Base-by-base conservation (phyloP, 441 rosid species). In the Bruguiera hainesii region DNA sequence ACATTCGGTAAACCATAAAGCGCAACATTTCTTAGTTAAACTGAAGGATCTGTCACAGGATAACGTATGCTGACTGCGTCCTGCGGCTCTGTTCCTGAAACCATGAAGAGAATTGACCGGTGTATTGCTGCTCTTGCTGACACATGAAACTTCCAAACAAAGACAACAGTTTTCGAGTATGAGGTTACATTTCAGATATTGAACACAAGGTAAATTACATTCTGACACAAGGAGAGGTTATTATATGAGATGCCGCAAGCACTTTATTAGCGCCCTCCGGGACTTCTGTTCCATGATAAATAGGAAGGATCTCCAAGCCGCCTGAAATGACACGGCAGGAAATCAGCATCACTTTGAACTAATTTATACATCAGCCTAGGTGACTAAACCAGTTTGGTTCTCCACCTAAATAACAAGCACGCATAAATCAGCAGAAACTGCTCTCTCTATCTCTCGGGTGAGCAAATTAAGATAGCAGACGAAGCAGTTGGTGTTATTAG, bases 241-340 rank as follows among this genome's bases (percentile, higher is more conserved):
- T 21, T 1, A 6, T 8, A 53, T 53, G 5, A 42, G 18, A 42
- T 13, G 13, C 48, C 18, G 3, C 48, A 3, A 42, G 48, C 48
- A 11, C 18, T 13, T 11, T 2, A 42, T 42, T 42, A 13, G 48
- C 48, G 82, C 60, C 96, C 93, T 37, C 89, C 90, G 0, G 96
- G 91, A 67, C 73, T 81, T 77, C 92, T 87, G 80, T 90, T 90
- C 98, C 98, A 93, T 21, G 97, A 90, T 74, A 93, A 74, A 73
- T 90, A 93, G 3, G 97, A 77, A 37, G 98, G 98, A 80, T 93
- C 98, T 71, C 97, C 98, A 56, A 90, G 91, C 70, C 81, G 90
- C 97, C 97, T 93, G 87, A 76, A 65, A 79, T 73, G 20, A 46
- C 15, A 57, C 9, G 5, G 10, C 20, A 56, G 30, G 33, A 50